A percentile compares a stretch with the other conserved stretches of the same genome.
These are phyloP conservation scores for Pseudogymnoascus sp. DNA, from an alignment of 2,329 filamentous ascomycete species.

Conservation along the genomic window DNA sequence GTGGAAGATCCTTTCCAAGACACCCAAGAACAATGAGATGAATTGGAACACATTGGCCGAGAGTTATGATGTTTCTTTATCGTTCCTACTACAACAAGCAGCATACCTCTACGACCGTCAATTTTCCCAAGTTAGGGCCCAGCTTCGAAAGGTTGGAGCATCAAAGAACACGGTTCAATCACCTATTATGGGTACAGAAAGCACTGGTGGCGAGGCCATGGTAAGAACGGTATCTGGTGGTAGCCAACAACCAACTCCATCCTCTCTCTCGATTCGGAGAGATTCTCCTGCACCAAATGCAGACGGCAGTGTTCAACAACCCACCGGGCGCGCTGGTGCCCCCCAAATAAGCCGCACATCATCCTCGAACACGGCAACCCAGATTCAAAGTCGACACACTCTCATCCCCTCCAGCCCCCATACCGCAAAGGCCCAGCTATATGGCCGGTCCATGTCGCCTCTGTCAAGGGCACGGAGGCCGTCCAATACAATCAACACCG, in stretches of 20 bases:
- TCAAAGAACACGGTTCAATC: slow-evolving; percentile 49
- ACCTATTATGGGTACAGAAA: slow-evolving; percentile 44
- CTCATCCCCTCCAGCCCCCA: slow-evolving; percentile 22
- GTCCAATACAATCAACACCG: slow-evolving; percentile 11
- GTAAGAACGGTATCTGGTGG: slow-evolving; percentile 44
- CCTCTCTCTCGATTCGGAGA: slow-evolving; percentile 25
- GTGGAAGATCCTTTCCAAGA: slow-evolving; percentile 83
- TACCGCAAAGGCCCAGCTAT: slow-evolving; percentile 21
- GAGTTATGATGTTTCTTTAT: slow-evolving; percentile 71
- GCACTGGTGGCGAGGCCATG: slow-evolving; percentile 40
- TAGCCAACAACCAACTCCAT: slow-evolving; percentile 26
- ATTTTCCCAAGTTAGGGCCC: slow-evolving; percentile 79
- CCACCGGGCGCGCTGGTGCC: slow-evolving; percentile 14
- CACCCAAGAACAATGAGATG: slow-evolving; percentile 71
- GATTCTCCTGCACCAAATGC: slow-evolving; percentile 23
- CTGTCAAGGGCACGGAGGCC: slow-evolving; percentile 17
- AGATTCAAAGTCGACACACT: slow-evolving; percentile 23
- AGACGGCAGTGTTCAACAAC: slow-evolving; percentile 19
- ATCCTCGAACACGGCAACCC: slow-evolving; percentile 25
- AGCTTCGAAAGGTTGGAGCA: slow-evolving; percentile 71
- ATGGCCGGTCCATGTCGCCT: slow-evolving; percentile 24
- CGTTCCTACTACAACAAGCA: slow-evolving; percentile 87
- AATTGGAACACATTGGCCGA: slow-evolving; percentile 57
- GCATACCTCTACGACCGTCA: slow-evolving; percentile 91
- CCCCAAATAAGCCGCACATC: slow-evolving; percentile 28